Evolutionary conservation across 1,284 basidiomycete species (phyloP), one percentile per base, ranked within the genome.

Genomic region (Heterobasidion occidentale): DNA sequence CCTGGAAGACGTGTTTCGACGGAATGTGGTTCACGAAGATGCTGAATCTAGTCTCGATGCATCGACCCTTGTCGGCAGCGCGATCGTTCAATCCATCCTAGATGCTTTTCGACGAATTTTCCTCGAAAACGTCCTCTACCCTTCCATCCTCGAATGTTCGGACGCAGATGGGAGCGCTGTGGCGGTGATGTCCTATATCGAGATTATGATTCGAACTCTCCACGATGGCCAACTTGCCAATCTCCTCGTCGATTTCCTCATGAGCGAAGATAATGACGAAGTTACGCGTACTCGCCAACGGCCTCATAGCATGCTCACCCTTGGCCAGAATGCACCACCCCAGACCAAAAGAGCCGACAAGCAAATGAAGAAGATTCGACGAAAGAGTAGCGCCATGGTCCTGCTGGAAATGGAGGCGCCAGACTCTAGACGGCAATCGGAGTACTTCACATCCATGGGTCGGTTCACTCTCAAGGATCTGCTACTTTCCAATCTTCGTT

Each of bases 101-200:
- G 87, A 91, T 59, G 86, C 92, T 7, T 83, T 96, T 11, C 84
- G 88, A 52, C 79, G 83, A n/a, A 89, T 91, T 46, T 97, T 97
- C 70, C 74, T 98, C 34, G 90, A 95, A 71, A 96, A 95, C 64
- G 89, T 98, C 33, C 74, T 98, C 36, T 97, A 97, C 67, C 94
- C 95, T 0, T 92, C 93, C 6, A 83, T 99, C 52, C 77, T 98
- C 52, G 95, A 98, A 67, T 97, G 94, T 70, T 95, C 94, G 0
- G 90, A 93, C 60, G 69, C 77, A 7, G 95, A 99, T 69, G 95
- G 95, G 27, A 97, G 94, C 61, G 91, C 94, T 0, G 90, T 97
- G 1, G 96, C 96, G 1, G 94, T 98, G 53, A 88, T 98, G 81
- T 93, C 90, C n/a, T 98, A 99, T 65, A 86, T 98, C 59, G 92